These are phyloP conservation scores for Citrus inodora DNA, from an alignment of 345 rosid species.

Conservation along the genomic window DNA sequence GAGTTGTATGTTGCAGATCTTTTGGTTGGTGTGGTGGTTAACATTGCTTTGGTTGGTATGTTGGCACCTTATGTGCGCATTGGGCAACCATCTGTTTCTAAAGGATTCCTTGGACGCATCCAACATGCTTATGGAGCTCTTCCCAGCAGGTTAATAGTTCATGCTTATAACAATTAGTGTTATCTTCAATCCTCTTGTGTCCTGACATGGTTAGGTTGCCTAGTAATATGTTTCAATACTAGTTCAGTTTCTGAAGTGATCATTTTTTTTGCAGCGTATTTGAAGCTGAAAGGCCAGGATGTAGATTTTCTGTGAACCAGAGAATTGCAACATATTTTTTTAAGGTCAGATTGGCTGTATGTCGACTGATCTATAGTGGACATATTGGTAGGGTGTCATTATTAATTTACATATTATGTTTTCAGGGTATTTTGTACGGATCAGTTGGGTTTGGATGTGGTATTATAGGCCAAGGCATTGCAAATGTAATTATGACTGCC, in stretches of 20 bases:
- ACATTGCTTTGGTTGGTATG: slow-evolving; percentile 89
- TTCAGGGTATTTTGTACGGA: slow-evolving; percentile 81
- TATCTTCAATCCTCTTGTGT: neutral
- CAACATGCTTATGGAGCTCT: slow-evolving; percentile 79
- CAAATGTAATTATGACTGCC: slow-evolving; percentile 90
- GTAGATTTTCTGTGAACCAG: slow-evolving; percentile 61
- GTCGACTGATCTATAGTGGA: neutral
- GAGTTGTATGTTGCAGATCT: slow-evolving; percentile 92
- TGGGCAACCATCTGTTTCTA: slow-evolving; percentile 60
- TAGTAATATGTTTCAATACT: neutral
- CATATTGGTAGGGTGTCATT: neutral
- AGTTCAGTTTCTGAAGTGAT: slow-evolving; percentile 12
- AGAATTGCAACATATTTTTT: slow-evolving; percentile 72
- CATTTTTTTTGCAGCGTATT: slow-evolving; percentile 52
- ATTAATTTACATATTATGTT: slow-evolving; percentile 7
- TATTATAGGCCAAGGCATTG: slow-evolving; percentile 87
- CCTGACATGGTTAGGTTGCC: neutral
- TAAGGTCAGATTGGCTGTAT: slow-evolving; percentile 39
- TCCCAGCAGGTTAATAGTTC: slow-evolving; percentile 70
- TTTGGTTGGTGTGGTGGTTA: slow-evolving; percentile 80
- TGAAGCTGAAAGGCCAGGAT: slow-evolving; percentile 87
- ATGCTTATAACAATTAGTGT: neutral
- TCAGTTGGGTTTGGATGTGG: slow-evolving; percentile 95
- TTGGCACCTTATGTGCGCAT: slow-evolving; percentile 89
- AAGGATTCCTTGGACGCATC: slow-evolving; percentile 58